Evolutionary conservation across 768 basidiomycete species (phyloP).

Genomic region (Baorangia bicolor): DNA sequence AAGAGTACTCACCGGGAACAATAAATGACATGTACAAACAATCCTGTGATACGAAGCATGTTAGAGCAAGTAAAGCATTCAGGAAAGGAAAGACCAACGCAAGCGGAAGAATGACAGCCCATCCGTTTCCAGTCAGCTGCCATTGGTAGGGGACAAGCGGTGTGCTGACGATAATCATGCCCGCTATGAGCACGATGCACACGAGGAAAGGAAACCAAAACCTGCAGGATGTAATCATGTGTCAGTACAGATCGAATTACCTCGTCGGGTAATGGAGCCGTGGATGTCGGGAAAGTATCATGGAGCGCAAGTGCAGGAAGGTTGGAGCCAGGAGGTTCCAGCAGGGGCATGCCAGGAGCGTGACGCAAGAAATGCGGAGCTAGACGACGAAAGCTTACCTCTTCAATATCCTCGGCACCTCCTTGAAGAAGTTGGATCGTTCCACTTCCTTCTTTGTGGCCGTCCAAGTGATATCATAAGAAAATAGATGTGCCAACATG

Average conservation of each 20-base stretch:
- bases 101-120: slow-evolving; percentile 79
- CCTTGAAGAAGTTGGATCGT: slow-evolving; percentile 86
- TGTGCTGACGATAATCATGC: slow-evolving; percentile 57
- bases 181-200: slow-evolving; percentile 50
- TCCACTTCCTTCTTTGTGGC: slow-evolving; percentile 81
- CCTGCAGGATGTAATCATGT: slow-evolving; percentile 16
- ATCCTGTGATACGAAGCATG: slow-evolving; percentile 40
- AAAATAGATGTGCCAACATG: slow-evolving; percentile 54
- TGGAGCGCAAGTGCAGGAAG: neutral
- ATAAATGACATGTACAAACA: slow-evolving; percentile 61
- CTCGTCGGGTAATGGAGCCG: slow-evolving; percentile 2
- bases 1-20: slow-evolving; percentile 66
- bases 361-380: neutral
- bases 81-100: slow-evolving; percentile 43
- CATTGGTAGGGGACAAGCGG: slow-evolving; percentile 63
- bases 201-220: slow-evolving; percentile 44
- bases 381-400: slow-evolving; percentile 18
- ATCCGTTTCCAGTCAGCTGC: slow-evolving; percentile 55
- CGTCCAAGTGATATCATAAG: slow-evolving; percentile 58
- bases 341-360: neutral
- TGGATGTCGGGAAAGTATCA: neutral
- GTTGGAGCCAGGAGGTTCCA: neutral
- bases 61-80: neutral
- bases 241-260: slow-evolving; percentile 16
- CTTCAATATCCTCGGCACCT: slow-evolving; percentile 79